phyloP scores from a whole-genome alignment of 176 grass and related monocot species.

The Bromus sterilis region DNA sequence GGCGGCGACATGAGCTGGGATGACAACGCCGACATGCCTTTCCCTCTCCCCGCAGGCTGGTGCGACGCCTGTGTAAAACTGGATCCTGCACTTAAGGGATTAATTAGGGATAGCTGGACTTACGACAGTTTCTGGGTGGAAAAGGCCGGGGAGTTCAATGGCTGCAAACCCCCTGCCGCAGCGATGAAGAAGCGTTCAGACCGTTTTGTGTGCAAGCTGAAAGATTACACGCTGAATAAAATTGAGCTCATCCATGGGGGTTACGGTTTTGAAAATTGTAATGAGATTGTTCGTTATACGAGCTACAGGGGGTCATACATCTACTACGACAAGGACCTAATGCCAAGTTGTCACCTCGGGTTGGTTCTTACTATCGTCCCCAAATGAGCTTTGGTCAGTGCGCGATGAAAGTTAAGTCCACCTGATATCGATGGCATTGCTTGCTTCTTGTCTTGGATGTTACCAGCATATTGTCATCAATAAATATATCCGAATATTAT shows the following conservation, averaged over 20 bases:
- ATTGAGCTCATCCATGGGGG: slow-evolving; percentile 5
- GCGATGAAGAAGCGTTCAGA: not conserved
- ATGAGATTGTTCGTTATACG: too few species aligned
- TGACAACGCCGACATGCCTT: not conserved
- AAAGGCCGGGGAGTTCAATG: not conserved
- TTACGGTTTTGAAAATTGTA: too few species aligned
- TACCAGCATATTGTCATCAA: too few species aligned
- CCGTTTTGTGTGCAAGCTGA: slow-evolving; percentile 15
- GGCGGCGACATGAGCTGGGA: slow-evolving; percentile 19
- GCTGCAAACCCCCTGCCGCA: accelerated
- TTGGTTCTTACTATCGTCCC: slow-evolving; percentile 19
- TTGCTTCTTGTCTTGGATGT: not conserved
- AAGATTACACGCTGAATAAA: not conserved
- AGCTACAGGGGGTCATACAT: too few species aligned
- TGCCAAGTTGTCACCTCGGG: slow-evolving; percentile 16
- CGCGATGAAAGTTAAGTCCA: too few species aligned
- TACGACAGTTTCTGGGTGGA: not conserved
- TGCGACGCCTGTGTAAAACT: not conserved
- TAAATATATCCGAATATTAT: too few species aligned
- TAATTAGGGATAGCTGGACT: not conserved
- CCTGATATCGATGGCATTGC: not conserved
- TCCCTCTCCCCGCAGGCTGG: not conserved
- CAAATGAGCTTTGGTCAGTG: not conserved
- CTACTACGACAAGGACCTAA: too few species aligned
- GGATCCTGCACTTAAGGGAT: accelerated